Base-by-base conservation (phyloP, 805 yeast genomes). In the Pichia ethanolica region DNA sequence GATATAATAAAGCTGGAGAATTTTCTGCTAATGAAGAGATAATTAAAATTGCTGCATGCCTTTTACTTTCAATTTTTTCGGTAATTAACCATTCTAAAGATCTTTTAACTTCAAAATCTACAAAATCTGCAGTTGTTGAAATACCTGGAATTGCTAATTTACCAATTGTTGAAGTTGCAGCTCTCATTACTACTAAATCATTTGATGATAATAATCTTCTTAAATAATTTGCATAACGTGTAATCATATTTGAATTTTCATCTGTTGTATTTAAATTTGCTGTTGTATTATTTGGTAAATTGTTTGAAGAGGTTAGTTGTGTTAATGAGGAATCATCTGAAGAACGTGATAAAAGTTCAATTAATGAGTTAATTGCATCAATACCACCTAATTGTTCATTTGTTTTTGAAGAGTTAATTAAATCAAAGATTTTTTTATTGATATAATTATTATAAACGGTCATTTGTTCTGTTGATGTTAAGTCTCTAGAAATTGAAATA, bases 41-140 rank as follows among this genome's bases (percentile, higher is more conserved):
- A 39, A 89, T 82, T 47, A 91, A 71, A 37, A 89, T 81, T 1
- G 97, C 96, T 0, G 97, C 97, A 62, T 91, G 97, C 54, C 93
- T 80, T 59, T 95, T 78, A 42, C 78, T 77, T 58, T 89, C 96
- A 59, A 85, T 89, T 55, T 88, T 83, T 54, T 89, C 96, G n/a
- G 84, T 75, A 35, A 88, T 86, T 27, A 91, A 75, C 91, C 97
- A 85, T 65, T 93, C 99, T 45, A 91, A 74, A 38, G 96, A 88
- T 44, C 86, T 75, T 60, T 85, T 87, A 8, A 93, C 93, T 64
- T 91, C 97, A 58, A 81, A 86, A 53, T 91, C 97, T 30, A 93
- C 97, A 64, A 91, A 85, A 45, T 89, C 97, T 0, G 95, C 89
- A 0, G 96, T 88, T 47, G 89, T 68, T 1, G 95, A 81, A 0